Conservation (phyloP, 805 yeast genomes). For the Tetrapisispora iriomotensis region DNA sequence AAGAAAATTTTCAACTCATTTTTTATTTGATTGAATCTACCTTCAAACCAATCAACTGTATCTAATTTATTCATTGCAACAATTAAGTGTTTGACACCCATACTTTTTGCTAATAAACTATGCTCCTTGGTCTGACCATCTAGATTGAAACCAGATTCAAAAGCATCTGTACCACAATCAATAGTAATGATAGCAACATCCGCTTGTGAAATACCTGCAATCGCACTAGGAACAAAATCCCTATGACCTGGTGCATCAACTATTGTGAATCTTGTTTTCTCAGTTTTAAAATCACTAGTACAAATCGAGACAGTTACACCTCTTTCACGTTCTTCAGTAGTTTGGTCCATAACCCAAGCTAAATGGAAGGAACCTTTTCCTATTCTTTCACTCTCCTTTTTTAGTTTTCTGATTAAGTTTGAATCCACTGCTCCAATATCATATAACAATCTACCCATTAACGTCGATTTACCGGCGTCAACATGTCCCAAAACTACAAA, state of each 20-base stretch:
- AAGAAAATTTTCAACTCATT: conserved; percentile 64
- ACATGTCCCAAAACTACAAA: conserved; percentile 98
- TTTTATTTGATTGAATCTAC: conserved; percentile 86
- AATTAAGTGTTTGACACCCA: conserved; percentile 83
- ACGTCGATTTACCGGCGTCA: conserved; percentile 97
- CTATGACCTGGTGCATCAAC: conserved; percentile 99
- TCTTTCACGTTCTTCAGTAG: conserved; percentile 94
- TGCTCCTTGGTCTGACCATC: conserved; percentile 99
- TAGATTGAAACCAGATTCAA: conserved; percentile 96
- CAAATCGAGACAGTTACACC: conserved; percentile 99
- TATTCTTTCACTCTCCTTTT: conserved; percentile 94
- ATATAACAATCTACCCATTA: conserved; percentile 92
- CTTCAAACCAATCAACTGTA: conserved; percentile 88
- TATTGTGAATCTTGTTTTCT: conserved; percentile 87
- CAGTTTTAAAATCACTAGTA: conserved; percentile 92
- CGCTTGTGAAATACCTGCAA: conserved; percentile 99
- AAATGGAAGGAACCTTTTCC: conserved; percentile 99
- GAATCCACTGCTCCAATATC: conserved; percentile 95
- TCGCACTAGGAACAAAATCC: conserved; percentile 96
- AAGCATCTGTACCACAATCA: conserved; percentile 96
- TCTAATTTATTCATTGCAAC: conserved; percentile 86
- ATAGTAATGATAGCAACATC: conserved; percentile 94
- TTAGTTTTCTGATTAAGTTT: conserved; percentile 92
- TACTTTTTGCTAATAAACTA: conserved; percentile 89
- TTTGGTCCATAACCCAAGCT: conserved; percentile 99